Conservation (phyloP, 2,329 filamentous ascomycete genomes). For the Ceratocystis eucalypticola region DNA sequence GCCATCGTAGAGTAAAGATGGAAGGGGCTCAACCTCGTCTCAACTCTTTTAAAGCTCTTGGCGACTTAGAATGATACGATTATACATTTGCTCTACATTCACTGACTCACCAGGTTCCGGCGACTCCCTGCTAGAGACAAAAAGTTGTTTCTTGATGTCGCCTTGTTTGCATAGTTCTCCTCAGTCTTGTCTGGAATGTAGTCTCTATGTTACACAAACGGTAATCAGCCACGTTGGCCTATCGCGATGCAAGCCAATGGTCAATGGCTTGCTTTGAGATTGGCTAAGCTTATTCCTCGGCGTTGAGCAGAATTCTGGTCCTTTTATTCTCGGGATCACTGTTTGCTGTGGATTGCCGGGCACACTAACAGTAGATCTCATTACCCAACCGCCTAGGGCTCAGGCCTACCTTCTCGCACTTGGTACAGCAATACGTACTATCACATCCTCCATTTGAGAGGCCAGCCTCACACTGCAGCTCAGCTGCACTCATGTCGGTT, state of each 20-base stretch:
- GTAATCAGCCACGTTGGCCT: neutral
- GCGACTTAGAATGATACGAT: neutral
- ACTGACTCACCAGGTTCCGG: neutral
- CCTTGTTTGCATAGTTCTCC: neutral
- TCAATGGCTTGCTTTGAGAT: too few relatives aligned
- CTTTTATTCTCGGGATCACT: neutral
- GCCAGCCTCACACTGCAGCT: neutral
- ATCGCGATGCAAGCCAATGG: too few relatives aligned
- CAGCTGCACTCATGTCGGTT: neutral
- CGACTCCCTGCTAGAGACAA: neutral
- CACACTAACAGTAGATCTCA: too few relatives aligned
- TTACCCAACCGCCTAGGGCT: too few relatives aligned
- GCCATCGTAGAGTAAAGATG: neutral
- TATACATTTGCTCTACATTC: neutral
- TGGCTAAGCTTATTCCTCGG: too few relatives aligned
- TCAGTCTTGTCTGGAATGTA: neutral
- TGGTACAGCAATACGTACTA: neutral
- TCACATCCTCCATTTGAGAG: neutral
- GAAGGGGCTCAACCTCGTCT: neutral
- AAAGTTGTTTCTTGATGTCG: neutral
- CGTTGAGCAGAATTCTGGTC: too few relatives aligned
- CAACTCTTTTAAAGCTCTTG: neutral
- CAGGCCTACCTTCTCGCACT: too few relatives aligned
- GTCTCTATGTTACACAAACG: neutral
- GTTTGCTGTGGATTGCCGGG: too few relatives aligned